These are phyloP conservation scores for Incumbomyces delicatus DNA, from an alignment of 2,329 filamentous ascomycete genomes.

Conservation along the genomic window DNA sequence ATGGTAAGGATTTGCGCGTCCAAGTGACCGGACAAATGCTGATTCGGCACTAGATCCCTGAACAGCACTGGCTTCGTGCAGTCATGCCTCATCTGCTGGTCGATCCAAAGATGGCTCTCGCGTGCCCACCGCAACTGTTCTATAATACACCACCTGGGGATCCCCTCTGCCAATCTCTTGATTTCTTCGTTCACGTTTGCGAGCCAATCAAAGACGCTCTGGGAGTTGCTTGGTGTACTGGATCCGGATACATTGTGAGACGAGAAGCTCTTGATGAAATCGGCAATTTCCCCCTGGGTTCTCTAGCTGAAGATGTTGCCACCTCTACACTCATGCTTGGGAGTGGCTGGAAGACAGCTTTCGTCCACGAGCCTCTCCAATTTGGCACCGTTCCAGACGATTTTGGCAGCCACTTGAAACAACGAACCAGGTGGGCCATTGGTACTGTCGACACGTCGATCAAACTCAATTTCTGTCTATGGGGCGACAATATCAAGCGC, in stretches of 20 bases:
- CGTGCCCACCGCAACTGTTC: slow-evolving; percentile 15
- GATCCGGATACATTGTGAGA: slow-evolving; percentile 24
- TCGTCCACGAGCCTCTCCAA: slow-evolving; percentile 23
- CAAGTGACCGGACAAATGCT: slow-evolving; percentile 49
- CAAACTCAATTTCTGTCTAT: slow-evolving; percentile 52
- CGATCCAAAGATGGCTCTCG: slow-evolving; percentile 21
- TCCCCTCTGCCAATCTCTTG: slow-evolving; percentile 25
- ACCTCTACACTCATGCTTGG: slow-evolving; percentile 23
- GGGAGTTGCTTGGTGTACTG: slow-evolving; percentile 25
- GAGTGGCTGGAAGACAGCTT: slow-evolving; percentile 24
- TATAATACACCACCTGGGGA: slow-evolving; percentile 39
- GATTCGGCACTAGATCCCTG: slow-evolving; percentile 19
- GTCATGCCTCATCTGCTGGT: slow-evolving; percentile 22
- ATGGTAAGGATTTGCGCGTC: slow-evolving; percentile 15
- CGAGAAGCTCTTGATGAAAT: slow-evolving; percentile 23
- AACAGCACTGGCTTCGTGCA: slow-evolving; percentile 24
- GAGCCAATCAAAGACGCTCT: slow-evolving; percentile 24
- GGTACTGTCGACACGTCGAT: slow-evolving; percentile 49
- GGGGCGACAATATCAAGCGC: slow-evolving; percentile 41
- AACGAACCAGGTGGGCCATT: slow-evolving; percentile 31
- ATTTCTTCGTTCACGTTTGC: slow-evolving; percentile 21
- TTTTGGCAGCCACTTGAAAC: slow-evolving; percentile 29
- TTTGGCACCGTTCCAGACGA: slow-evolving; percentile 28
- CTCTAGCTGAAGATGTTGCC: slow-evolving; percentile 24
- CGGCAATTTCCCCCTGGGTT: slow-evolving; percentile 25